Base-by-base conservation (phyloP, 2,329 filamentous ascomycete genomes). In the Gyromitra esculenta region DNA sequence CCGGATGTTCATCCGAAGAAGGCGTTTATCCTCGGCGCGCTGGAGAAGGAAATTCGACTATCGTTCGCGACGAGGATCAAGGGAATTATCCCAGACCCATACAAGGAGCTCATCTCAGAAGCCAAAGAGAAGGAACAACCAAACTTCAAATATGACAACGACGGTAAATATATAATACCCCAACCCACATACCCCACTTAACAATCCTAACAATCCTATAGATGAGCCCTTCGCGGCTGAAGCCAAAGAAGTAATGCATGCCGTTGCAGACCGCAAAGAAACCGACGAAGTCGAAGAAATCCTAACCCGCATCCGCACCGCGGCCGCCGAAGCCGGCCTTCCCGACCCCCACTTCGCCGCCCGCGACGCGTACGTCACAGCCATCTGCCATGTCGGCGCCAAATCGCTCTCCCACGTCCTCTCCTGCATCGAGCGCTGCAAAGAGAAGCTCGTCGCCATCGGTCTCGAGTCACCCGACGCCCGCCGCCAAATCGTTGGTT, bases 41-140 rank as follows among this genome's bases (percentile, higher is more conserved):
- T 99, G 75, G 96, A 99, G 82, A 98, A 98, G 85, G 96, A 99
- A 85, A 97, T 99, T 79, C 91, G 96, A 4, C 87, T 99, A 64
- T 97, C 94, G 82, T 99, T 99, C 83, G 94, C 96, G 0, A 95
- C 97, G 84, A 91, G 96, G 73, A 97, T 99, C 82, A 94, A 96
- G 83, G 94, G 94, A 78, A 98, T 96, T 4, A 86, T 99, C 6
- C 96, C 95, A 0, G 90, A 92, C 68, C 89, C 91, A 6, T 98
- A 97, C 82, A 90, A 94, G 81, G 85, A 86, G 1, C 85, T 99
- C 76, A 95, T 99, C 79, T 88, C 92, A 0, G 89, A 92, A 67
- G 93, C 91, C 79, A 96, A 97, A 83, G 95, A 98, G 84, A 93
- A 96, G 82, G 96, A 99, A 82, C 92, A 92, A n/a, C 96, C 96